Percentiles rank a stretch among this genome's conserved stretches.
phyloP scores from a whole-genome alignment of 257 asterid species.

The Plectranthus barbatus region DNA sequence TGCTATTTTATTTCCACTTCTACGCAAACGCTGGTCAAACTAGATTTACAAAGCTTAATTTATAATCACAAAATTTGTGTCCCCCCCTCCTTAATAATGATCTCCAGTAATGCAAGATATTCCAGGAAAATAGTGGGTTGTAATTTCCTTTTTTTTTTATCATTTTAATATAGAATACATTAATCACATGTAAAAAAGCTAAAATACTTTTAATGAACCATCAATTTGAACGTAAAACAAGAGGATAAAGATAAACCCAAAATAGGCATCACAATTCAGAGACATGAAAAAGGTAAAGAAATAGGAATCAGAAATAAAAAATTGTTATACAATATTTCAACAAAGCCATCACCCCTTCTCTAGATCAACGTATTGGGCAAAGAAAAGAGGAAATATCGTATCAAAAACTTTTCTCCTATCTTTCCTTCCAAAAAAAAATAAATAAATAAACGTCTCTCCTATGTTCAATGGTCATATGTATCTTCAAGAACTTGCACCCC shows the following conservation, averaged over 20 bases:
- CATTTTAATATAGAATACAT: too few relatives aligned
- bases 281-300: too few relatives aligned
- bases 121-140: too few relatives aligned
- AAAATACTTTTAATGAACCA: too few relatives aligned
- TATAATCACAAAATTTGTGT: background rate
- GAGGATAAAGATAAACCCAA: too few relatives aligned
- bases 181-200: too few relatives aligned
- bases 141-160: too few relatives aligned
- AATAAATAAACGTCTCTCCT: slow-evolving; percentile 4
- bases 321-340: background rate
- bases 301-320: background rate
- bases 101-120: too few relatives aligned
- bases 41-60: slow-evolving; percentile 4
- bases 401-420: background rate
- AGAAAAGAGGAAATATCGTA: background rate
- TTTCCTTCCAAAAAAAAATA: too few relatives aligned
- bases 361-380: background rate
- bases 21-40: slow-evolving; percentile 1
- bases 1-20: slow-evolving; percentile 11
- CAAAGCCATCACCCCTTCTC: background rate
- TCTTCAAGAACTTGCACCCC: slow-evolving; percentile 57
- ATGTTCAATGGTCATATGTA: slow-evolving; percentile 24
- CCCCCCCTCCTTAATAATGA: too few relatives aligned
- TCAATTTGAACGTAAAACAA: too few relatives aligned
- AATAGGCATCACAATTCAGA: too few relatives aligned